These are phyloP conservation scores for Pseudogymnoascus destructans DNA, from an alignment of 2,329 filamentous ascomycete genomes.

Conservation along the genomic window DNA sequence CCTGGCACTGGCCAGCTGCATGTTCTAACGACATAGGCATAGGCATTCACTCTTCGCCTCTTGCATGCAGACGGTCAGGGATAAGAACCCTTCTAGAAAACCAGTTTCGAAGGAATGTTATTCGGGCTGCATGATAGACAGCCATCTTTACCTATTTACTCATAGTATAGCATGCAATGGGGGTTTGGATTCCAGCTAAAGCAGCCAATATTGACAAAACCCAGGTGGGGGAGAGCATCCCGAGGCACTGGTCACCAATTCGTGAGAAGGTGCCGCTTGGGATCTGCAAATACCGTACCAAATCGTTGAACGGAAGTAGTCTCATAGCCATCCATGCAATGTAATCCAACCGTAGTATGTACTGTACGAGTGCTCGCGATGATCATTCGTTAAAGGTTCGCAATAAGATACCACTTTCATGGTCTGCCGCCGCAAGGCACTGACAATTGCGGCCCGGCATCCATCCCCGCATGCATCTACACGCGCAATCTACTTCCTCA, in stretches of 20 bases:
- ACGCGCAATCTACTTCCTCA: not conserved
- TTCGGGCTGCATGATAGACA: constrained; percentile 1
- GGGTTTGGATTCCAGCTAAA: not conserved
- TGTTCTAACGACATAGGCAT: constrained; percentile 4
- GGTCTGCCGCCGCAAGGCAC: not conserved
- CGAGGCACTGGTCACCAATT: not conserved
- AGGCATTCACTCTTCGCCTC: not conserved
- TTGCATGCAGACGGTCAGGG: not conserved
- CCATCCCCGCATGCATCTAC: not conserved
- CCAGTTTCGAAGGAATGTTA: not conserved
- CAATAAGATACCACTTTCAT: not conserved
- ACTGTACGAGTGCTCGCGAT: not conserved
- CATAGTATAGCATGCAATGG: not conserved
- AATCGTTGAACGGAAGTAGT: not conserved
- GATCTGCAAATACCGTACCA: not conserved
- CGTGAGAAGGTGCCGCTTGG: not conserved
- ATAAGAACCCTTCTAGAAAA: not conserved
- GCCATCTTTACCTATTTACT: not conserved
- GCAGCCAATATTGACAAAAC: not conserved
- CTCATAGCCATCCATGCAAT: not conserved
- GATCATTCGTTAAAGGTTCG: not conserved
- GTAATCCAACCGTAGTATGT: not conserved
- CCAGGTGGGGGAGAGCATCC: not conserved
- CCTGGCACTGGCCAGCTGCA: not conserved
- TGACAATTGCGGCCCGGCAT: not conserved